These are phyloP conservation scores for Phytophthora fragariae DNA, from an alignment of 352 stramenopile species.

Conservation along the genomic window DNA sequence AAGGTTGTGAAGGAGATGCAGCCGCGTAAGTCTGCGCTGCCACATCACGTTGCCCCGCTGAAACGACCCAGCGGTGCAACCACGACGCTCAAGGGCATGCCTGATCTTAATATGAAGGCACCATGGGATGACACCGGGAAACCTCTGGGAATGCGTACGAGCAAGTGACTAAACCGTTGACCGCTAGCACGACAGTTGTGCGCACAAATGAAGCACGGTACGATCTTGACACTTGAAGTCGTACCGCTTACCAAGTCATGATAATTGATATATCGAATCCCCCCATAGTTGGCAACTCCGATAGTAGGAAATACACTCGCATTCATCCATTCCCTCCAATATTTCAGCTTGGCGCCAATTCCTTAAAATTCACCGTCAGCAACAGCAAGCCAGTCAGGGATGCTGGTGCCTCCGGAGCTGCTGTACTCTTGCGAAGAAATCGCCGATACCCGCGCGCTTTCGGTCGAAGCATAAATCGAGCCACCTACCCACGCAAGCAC, in stretches of 20 bases:
- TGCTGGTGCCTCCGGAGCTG: constrained; percentile 37
- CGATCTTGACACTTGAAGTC: constrained; percentile 2
- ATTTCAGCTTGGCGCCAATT: background rate
- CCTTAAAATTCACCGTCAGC: constrained; percentile 27
- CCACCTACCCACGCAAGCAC: constrained; percentile 81
- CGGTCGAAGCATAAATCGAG: constrained; percentile 78
- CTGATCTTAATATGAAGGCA: constrained; percentile 74
- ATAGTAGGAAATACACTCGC: constrained; percentile 22
- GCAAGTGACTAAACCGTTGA: constrained; percentile 36
- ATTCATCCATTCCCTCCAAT: constrained; percentile 14
- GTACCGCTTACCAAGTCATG: constrained; percentile 5
- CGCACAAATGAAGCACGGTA: constrained; percentile 17
- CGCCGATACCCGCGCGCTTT: constrained; percentile 46
- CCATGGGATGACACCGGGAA: constrained; percentile 82
- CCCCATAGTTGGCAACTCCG: constrained; percentile 29
- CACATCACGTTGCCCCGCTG: constrained; percentile 82
- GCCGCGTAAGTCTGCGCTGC: constrained; percentile 70
- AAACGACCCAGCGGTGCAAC: constrained; percentile 56
- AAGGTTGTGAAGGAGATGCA: constrained; percentile 59
- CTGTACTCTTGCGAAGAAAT: constrained; percentile 68
- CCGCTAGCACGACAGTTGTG: constrained; percentile 7
- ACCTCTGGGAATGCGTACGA: constrained; percentile 66
- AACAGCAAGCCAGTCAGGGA: constrained; percentile 76
- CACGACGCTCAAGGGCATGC: constrained; percentile 68
- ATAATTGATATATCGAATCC: constrained; percentile 8